Conservation (phyloP, 208 protist genomes). For the Polymyxa betae region DNA sequence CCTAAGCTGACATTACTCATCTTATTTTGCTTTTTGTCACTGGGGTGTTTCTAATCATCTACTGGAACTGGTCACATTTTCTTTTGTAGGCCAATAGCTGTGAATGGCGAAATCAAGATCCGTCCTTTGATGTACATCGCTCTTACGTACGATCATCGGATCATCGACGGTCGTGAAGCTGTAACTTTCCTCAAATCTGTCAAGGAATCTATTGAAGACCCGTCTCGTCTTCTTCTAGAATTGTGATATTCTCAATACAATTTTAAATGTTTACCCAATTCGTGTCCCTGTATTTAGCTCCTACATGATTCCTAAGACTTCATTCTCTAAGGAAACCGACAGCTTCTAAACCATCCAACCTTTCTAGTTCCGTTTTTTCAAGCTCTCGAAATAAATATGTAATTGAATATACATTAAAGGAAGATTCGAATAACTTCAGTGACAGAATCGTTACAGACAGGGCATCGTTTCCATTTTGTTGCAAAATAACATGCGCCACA, state of each 20-base stretch:
- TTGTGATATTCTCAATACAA: background rate
- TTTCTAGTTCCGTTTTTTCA: no score
- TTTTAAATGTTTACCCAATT: background rate
- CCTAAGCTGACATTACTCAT: background rate
- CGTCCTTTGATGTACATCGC: constrained; percentile 98
- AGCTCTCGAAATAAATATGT: no score
- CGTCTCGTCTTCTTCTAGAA: constrained; percentile 58
- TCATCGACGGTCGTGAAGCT: constrained; percentile 96
- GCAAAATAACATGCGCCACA: background rate
- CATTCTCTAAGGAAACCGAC: no score
- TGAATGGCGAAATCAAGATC: constrained; percentile 70
- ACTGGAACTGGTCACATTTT: background rate
- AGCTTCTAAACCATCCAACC: no score
- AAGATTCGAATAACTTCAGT: background rate
- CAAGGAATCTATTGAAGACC: constrained; percentile 80
- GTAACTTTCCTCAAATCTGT: constrained; percentile 96
- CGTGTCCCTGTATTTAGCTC: no score
- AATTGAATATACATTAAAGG: no score
- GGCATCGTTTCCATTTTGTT: background rate
- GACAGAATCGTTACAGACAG: background rate
- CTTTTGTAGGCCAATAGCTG: background rate
- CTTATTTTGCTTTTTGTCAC: background rate
- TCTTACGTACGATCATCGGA: constrained; percentile 97
- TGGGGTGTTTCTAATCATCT: background rate
- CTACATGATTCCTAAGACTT: no score